These are phyloP conservation scores for Neopestalotiopsis rosae DNA, from an alignment of 2,329 filamentous ascomycete species.

Conservation along the genomic window DNA sequence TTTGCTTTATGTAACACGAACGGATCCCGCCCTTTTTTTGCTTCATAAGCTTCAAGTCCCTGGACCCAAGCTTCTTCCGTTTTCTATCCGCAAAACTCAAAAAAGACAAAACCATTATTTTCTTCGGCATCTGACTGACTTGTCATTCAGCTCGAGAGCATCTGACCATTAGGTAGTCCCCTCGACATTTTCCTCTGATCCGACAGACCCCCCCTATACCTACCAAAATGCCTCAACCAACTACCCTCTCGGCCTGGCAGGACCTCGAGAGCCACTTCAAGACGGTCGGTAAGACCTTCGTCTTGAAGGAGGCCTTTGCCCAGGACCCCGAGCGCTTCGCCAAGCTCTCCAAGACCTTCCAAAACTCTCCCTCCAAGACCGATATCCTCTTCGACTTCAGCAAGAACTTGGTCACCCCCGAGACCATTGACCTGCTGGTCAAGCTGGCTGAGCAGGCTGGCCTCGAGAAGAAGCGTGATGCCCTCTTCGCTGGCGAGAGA, in stretches of 20 bases:
- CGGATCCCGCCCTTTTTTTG: neutral
- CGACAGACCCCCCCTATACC: neutral
- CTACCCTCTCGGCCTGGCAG: slow-evolving; percentile 85
- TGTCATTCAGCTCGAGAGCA: neutral
- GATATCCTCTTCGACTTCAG: slow-evolving; percentile 98
- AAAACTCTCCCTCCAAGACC: slow-evolving; percentile 75
- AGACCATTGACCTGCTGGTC: slow-evolving; percentile 85
- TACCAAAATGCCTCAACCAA: slow-evolving; percentile 78
- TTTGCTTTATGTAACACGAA: slow-evolving; percentile 2
- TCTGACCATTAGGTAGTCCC: no score
- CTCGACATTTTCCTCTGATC: neutral
- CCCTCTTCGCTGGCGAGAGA: slow-evolving; percentile 96
- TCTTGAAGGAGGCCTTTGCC: slow-evolving; percentile 91
- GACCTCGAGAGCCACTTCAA: slow-evolving; percentile 91
- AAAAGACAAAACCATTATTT: neutral
- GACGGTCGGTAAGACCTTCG: slow-evolving; percentile 83
- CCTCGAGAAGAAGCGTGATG: slow-evolving; percentile 91
- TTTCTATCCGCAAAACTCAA: neutral
- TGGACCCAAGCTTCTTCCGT: neutral
- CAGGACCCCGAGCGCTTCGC: slow-evolving; percentile 87
- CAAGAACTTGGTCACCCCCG: slow-evolving; percentile 97
- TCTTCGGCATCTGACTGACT: neutral
- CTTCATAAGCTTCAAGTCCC: slow-evolving; percentile 7
- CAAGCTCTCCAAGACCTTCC: slow-evolving; percentile 88
- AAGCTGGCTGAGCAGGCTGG: slow-evolving; percentile 91